Conservation (phyloP, 257 asterid genomes). For the Misopates orontium region DNA sequence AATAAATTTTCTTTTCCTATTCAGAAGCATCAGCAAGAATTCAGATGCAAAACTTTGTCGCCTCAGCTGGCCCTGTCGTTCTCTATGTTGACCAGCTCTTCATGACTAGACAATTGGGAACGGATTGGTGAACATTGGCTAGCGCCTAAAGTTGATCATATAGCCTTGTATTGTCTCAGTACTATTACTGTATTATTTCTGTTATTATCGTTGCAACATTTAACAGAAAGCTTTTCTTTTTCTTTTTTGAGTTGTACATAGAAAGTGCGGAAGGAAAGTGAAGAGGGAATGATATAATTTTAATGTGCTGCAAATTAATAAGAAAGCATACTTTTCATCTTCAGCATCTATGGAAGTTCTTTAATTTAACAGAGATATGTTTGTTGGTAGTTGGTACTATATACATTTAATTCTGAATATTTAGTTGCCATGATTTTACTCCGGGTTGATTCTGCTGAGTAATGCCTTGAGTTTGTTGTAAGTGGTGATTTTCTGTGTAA, state of each 20-base stretch:
- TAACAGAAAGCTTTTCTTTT: not conserved
- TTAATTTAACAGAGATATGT: not conserved
- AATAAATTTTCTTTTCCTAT: not conserved
- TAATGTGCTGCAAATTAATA: not conserved
- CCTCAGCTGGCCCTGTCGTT: constrained; percentile 52
- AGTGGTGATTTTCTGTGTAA: too few species aligned
- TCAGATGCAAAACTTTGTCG: constrained; percentile 69
- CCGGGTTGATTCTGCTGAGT: not conserved
- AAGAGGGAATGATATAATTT: not conserved
- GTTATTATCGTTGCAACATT: constrained; percentile 20
- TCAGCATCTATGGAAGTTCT: not conserved
- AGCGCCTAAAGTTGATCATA: constrained; percentile 8
- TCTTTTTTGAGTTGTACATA: not conserved
- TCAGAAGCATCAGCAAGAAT: constrained; percentile 69
- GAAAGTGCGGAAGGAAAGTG: not conserved
- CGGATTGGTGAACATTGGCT: constrained; percentile 61
- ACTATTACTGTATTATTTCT: not conserved
- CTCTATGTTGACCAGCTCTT: constrained; percentile 70
- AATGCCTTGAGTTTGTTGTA: too few species aligned
- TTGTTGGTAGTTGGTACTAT: not conserved
- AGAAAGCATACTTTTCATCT: not conserved
- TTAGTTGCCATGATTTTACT: not conserved
- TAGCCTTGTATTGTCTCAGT: constrained; percentile 4
- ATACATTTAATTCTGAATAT: not conserved
- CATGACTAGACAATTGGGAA: constrained; percentile 62